Evolutionary conservation across 176 grass and related monocot genomes (phyloP).

Genomic region (Oryza australiensis): DNA sequence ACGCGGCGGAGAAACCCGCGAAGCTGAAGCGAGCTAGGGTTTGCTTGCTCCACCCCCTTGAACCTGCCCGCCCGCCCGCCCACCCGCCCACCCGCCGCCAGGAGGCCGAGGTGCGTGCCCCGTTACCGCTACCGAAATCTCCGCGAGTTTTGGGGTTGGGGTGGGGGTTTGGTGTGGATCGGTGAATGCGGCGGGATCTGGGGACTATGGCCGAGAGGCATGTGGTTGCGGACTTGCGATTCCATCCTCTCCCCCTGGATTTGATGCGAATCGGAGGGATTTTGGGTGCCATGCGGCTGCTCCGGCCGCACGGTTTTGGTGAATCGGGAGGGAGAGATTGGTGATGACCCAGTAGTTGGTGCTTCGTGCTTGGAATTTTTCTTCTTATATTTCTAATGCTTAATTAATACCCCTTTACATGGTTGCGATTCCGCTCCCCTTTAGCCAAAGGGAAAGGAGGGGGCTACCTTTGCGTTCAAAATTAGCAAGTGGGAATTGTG

Average conservation of each 20-base stretch:
- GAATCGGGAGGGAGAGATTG: neutral
- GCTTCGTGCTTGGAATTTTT: neutral
- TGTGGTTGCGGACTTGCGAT: neutral
- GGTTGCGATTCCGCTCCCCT: neutral
- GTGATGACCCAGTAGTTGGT: neutral
- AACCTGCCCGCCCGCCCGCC: too few species aligned
- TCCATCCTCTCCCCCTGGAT: neutral
- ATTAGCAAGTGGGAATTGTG: neutral
- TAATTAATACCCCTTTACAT: neutral
- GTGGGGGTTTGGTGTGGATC: neutral
- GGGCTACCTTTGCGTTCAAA: slow-evolving; percentile 16
- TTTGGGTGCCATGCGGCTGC: neutral
- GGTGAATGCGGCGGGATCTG: slow-evolving; percentile 39
- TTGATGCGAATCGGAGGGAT: neutral
- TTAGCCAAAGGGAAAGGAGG: neutral
- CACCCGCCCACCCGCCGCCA: neutral
- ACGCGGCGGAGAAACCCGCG: slow-evolving; percentile 17
- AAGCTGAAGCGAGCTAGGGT: slow-evolving; percentile 24
- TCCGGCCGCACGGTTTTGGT: neutral
- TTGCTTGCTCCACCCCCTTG: neutral
- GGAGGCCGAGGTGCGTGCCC: slow-evolving; percentile 30
- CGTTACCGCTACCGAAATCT: neutral
- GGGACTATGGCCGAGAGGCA: neutral
- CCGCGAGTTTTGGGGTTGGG: neutral
- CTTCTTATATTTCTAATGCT: neutral